These are phyloP conservation scores for Pseudophaeomoniella oleicola DNA, from an alignment of 2,329 filamentous ascomycete genomes.

Conservation along the genomic window DNA sequence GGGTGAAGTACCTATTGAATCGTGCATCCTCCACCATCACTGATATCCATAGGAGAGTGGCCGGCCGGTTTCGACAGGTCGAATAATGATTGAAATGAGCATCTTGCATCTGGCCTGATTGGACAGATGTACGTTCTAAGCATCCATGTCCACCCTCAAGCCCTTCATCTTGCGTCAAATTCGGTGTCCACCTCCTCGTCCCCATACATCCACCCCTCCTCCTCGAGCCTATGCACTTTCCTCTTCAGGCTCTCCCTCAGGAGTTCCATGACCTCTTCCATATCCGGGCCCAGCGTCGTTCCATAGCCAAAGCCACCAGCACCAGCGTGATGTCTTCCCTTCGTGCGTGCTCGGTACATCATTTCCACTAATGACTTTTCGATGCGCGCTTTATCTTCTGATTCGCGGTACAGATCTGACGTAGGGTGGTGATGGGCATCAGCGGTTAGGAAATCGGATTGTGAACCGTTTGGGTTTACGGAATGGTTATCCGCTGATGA, in stretches of 20 bases:
- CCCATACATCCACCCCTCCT: conserved; percentile 84
- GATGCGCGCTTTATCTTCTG: conserved; percentile 19
- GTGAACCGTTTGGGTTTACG: background rate
- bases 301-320: conserved; percentile 14
- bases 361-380: conserved; percentile 29
- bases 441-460: background rate
- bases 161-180: too few species aligned
- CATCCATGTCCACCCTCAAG: too few species aligned
- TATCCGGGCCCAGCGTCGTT: conserved; percentile 7
- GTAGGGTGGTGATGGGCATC: background rate
- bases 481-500: background rate
- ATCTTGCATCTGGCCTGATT: too few species aligned
- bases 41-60: too few species aligned
- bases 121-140: too few species aligned
- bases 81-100: too few species aligned
- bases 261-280: conserved; percentile 51
- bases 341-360: conserved; percentile 21
- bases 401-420: background rate
- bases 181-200: conserved; percentile 31
- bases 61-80: too few species aligned
- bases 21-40: too few species aligned
- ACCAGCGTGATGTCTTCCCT: conserved; percentile 2
- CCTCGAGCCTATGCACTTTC: conserved; percentile 58
- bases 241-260: conserved; percentile 55
- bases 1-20: too few species aligned